phyloP scores from a whole-genome alignment of 805 yeast species.

The Ogataea thermomethanolica region DNA sequence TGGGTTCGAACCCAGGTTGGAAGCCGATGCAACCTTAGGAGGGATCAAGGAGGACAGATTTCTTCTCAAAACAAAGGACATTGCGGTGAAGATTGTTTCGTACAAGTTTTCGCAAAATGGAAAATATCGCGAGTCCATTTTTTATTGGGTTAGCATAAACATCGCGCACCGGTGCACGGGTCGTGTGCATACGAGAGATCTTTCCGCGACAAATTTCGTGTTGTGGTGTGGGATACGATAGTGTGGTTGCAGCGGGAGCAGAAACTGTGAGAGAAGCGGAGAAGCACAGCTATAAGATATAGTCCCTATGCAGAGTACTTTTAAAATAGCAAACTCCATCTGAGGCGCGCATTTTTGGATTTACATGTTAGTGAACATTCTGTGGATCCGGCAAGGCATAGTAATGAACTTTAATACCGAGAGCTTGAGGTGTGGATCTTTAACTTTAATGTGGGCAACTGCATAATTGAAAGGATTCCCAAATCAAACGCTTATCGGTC shows the following conservation, averaged over 20 bases:
- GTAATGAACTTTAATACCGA: not conserved
- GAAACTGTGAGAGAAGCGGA: too few relatives aligned
- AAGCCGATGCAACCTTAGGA: conserved; percentile 96
- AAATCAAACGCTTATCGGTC: not conserved
- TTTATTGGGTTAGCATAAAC: conserved; percentile 10
- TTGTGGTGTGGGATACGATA: not conserved
- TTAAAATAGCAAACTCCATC: not conserved
- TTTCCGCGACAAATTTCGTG: not conserved
- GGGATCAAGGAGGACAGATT: conserved; percentile 94
- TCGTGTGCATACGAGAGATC: not conserved
- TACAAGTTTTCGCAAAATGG: conserved; percentile 5
- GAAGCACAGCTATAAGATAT: not conserved
- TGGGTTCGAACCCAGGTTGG: conserved; percentile 93
- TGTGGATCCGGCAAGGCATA: not conserved
- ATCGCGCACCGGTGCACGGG: conserved; percentile 2
- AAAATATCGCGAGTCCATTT: conserved; percentile 5
- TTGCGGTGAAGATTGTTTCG: conserved; percentile 26
- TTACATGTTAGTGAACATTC: not conserved
- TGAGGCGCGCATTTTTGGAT: not conserved
- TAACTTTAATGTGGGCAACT: not conserved
- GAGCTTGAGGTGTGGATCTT: not conserved
- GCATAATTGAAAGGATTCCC: not conserved
- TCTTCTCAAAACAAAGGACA: conserved; percentile 90
- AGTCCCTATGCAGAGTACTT: not conserved
- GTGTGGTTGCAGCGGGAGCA: too few relatives aligned